Conservation (phyloP, 257 asterid species). For the Solanum neorickii region DNA sequence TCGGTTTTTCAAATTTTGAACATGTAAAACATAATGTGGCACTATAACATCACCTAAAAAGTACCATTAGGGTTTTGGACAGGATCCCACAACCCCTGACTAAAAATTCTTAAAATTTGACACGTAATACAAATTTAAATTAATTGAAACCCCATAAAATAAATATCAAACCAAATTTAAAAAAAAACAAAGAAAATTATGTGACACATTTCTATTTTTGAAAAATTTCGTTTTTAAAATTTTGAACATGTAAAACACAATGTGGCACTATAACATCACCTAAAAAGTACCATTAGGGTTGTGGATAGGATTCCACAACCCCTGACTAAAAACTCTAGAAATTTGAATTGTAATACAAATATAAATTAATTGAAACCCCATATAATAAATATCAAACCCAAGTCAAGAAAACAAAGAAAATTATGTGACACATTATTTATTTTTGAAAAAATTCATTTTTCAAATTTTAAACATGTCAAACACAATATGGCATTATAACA, state of each 20-base stretch:
- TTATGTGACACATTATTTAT: too few species aligned
- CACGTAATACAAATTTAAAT: accelerated
- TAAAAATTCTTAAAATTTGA: neutral
- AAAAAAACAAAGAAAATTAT: too few species aligned
- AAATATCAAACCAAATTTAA: too few species aligned
- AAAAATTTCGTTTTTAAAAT: too few species aligned
- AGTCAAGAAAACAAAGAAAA: too few species aligned
- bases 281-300: neutral
- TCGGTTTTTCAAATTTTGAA: neutral
- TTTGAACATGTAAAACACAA: neutral
- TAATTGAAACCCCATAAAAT: too few species aligned
- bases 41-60: neutral
- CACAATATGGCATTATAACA: neutral
- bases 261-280: neutral
- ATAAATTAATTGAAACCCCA: too few species aligned
- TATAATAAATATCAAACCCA: too few species aligned
- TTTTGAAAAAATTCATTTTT: too few species aligned
- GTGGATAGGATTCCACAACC: neutral
- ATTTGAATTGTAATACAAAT: neutral
- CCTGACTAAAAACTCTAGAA: neutral
- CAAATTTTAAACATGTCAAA: neutral
- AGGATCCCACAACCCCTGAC: neutral
- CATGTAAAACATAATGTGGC: neutral
- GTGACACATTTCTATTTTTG: too few species aligned
- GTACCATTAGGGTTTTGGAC: neutral